Evolutionary conservation across 352 stramenopile species (phyloP).

Genomic region (Achlya hypogyna): DNA sequence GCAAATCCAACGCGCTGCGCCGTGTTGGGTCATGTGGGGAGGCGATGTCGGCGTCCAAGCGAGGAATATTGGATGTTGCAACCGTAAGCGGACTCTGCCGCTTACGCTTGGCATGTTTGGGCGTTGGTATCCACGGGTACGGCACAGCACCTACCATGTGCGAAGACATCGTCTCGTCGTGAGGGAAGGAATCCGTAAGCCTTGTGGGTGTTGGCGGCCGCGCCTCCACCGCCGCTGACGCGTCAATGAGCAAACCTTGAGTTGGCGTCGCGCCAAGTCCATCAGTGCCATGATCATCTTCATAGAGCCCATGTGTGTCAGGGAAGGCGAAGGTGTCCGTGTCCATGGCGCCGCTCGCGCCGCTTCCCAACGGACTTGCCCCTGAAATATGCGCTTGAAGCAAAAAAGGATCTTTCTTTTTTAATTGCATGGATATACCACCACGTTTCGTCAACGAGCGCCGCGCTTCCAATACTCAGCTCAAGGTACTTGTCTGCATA

Average conservation of each 20-base stretch:
- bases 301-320: neutral
- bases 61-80: no score
- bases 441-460: neutral
- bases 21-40: no score
- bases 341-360: neutral
- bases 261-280: neutral
- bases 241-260: neutral
- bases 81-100: neutral
- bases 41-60: no score
- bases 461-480: neutral
- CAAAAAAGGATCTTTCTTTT: neutral
- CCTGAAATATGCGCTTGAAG: neutral
- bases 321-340: neutral
- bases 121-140: neutral
- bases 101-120: neutral
- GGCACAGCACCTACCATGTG: neutral
- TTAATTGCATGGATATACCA: neutral
- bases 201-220: no score
- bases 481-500: neutral
- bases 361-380: no score
- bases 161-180: neutral
- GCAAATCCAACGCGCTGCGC: neutral
- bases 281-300: neutral
- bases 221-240: no score
- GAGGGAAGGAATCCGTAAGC: no score